phyloP scores from a whole-genome alignment of 164 flowering plant genomes.

The Tetracentron sinense region DNA sequence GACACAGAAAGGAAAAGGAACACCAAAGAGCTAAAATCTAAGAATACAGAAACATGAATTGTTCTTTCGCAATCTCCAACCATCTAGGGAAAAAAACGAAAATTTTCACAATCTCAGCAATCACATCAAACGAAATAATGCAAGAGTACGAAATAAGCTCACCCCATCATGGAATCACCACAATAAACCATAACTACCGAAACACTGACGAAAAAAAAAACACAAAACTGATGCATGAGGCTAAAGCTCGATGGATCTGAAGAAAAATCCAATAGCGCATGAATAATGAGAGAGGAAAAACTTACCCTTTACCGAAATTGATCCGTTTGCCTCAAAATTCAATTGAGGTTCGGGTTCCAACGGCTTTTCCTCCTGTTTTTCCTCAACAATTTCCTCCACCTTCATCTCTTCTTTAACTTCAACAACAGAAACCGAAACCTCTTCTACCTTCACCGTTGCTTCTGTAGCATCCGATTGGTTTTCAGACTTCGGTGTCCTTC shows the following conservation, averaged over 20 bases:
- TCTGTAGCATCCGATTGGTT: neutral
- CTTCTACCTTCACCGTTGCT: neutral
- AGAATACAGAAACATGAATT: no score
- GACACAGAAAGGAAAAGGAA: no score
- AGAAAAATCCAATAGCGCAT: neutral
- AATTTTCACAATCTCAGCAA: no score
- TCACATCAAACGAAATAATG: no score
- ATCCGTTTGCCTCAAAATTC: conserved; percentile 15
- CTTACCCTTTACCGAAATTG: conserved; percentile 30
- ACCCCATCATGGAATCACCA: neutral
- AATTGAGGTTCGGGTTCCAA: conserved; percentile 12
- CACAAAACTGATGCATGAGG: no score
- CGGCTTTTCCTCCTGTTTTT: conserved; percentile 2
- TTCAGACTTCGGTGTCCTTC: neutral
- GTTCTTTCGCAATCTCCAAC: no score
- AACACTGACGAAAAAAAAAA: neutral
- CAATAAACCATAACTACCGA: no score
- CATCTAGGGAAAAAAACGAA: no score
- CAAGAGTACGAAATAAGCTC: no score
- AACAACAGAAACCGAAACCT: neutral
- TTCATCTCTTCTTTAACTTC: neutral
- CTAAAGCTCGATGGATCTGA: neutral
- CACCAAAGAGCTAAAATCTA: no score
- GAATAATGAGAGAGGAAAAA: neutral
- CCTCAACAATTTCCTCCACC: conserved; percentile 8